phyloP scores from a whole-genome alignment of 805 yeast genomes.

The Candida schatavii region DNA sequence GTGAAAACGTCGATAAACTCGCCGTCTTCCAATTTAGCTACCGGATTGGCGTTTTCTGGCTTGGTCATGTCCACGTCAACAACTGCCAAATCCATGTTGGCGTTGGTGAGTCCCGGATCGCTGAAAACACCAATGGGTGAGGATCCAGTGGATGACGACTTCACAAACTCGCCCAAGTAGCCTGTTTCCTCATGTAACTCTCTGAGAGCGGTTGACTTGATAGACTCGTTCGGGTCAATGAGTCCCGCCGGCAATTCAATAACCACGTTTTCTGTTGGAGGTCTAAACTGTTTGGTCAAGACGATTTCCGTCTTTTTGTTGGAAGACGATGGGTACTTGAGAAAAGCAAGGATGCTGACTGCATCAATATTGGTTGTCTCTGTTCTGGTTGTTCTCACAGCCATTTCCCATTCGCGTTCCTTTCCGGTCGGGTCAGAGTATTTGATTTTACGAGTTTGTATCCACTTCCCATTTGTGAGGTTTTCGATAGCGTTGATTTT shows the following conservation, averaged over 20 bases:
- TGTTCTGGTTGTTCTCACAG: constrained; percentile 73
- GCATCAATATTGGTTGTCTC: constrained; percentile 68
- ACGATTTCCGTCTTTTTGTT: constrained; percentile 37
- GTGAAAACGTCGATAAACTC: constrained; percentile 91
- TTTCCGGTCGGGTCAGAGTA: constrained; percentile 72
- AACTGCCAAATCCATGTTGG: constrained; percentile 76
- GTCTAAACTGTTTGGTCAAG: constrained; percentile 87
- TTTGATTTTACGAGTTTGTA: constrained; percentile 57
- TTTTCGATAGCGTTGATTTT: constrained; percentile 30
- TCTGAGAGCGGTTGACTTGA: constrained; percentile 79
- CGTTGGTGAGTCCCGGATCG: constrained; percentile 87
- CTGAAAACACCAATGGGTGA: constrained; percentile 46
- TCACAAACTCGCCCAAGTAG: constrained; percentile 62
- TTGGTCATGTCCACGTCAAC: constrained; percentile 71
- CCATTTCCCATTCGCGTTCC: constrained; percentile 85
- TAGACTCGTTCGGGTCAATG: constrained; percentile 76
- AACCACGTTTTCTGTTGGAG: constrained; percentile 85
- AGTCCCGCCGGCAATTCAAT: constrained; percentile 96
- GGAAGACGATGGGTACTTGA: constrained; percentile 38
- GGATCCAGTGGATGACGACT: constrained; percentile 19
- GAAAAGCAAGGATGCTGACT: constrained; percentile 80
- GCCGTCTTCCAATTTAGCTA: constrained; percentile 77
- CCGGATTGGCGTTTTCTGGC: constrained; percentile 65
- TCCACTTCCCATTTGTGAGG: constrained; percentile 41
- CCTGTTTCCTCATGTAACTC: constrained; percentile 94